Evolutionary conservation across 202 grass and related monocot genomes (phyloP).

Genomic region (Carex arenaria): DNA sequence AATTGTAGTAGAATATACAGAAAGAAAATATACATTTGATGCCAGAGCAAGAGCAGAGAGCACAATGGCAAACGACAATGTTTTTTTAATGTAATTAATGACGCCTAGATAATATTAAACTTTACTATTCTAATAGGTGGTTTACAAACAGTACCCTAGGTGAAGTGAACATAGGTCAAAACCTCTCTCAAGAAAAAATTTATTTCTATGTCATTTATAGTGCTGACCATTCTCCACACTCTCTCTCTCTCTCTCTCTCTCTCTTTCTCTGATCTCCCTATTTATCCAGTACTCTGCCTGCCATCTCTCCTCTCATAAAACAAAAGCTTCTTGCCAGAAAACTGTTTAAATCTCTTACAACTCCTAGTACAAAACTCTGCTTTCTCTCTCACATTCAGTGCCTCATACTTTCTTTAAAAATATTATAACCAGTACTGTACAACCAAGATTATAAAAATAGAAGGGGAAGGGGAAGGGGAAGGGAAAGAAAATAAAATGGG

Average conservation of each 20-base stretch:
- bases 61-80: background rate
- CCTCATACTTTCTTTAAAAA: background rate
- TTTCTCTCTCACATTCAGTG: slow-evolving; percentile 22
- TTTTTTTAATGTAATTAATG: background rate
- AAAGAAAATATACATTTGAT: background rate
- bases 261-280: background rate
- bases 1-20: background rate
- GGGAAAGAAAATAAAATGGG: slow-evolving; percentile 40
- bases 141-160: slow-evolving; percentile 8
- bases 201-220: slow-evolving; percentile 31
- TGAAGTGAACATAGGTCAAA: slow-evolving; percentile 23
- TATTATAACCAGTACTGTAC: background rate
- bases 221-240: slow-evolving; percentile 28
- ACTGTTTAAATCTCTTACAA: slow-evolving; percentile 6
- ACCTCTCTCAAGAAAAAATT: slow-evolving; percentile 16
- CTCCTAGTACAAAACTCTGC: background rate
- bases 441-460: background rate
- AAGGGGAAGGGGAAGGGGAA: background rate
- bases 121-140: slow-evolving; percentile 8
- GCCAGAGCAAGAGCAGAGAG: background rate
- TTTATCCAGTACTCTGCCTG: slow-evolving; percentile 6
- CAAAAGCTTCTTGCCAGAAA: slow-evolving; percentile 9
- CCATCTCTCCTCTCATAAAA: slow-evolving; percentile 7
- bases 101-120: background rate
- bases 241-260: background rate